Base-by-base conservation (phyloP, 2,329 filamentous ascomycete genomes). In the Colletotrichum magnum region DNA sequence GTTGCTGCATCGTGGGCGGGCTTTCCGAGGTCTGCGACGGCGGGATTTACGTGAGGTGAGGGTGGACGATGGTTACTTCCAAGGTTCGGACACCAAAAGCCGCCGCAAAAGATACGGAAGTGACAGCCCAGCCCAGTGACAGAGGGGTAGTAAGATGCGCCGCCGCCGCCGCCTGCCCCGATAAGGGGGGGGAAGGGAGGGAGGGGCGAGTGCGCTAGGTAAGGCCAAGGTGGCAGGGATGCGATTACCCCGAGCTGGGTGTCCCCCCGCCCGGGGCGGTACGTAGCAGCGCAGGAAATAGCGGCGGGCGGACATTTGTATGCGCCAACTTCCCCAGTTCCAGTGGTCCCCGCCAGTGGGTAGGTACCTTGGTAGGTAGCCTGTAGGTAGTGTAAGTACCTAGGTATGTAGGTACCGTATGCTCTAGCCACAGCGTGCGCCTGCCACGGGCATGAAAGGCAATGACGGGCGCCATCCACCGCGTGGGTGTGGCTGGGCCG, bases 1-100 rank as follows among this genome's bases (percentile, higher is more conserved):
- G 83, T 70, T 83, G 82, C 67, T 87, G 85, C 85, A 87, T 88
- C 53, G 57, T 63, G 16, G n/a, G 58, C 18, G 41, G 59, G 32
- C 32, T 45, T 7, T 50, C 18, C 47, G 47, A 21, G 47, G n/a
- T 50, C 18, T 21, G 18, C n/a, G 47, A 50, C 18, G 47, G 12
- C 18, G n/a, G 47, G 18, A 47, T 47, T n/a, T 50, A 24, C 18
- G 47, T 50, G 47, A 50, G 56, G 36, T 53, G 39, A 36, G 16
- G 47, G 13, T 6, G 15, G 13, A 16, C 28, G 16, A 16, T 21
- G 52, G 48, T 24, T 13, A 32, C 21, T 52, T 15, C 21, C 50
- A 52, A 28, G 21, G 1, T 21, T 52, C 21, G 50, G 32, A 36
- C 32, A 39, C 52, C 28, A 54, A 54, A 6, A 15, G 52, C 21